A percentile compares a stretch with the other conserved stretches of the same genome.
Evolutionary conservation across 129 eudicot species (phyloP).

Genomic region (Lactuca sativa): DNA sequence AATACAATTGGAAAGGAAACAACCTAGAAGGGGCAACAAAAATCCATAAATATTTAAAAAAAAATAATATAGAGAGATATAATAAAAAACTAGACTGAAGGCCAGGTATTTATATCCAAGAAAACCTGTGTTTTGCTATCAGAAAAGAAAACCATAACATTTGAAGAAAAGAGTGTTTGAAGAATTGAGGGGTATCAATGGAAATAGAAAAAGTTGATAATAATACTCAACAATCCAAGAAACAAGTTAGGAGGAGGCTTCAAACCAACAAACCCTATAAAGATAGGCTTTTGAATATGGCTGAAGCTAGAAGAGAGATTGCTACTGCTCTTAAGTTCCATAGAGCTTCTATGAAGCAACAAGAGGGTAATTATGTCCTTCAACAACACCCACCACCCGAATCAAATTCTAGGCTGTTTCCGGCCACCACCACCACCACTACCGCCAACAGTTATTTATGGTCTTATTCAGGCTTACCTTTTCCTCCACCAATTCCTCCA

Average conservation of each 20-base stretch:
- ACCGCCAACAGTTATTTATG: neutral
- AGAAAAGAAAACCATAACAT: constrained; percentile 25
- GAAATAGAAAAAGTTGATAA: constrained; percentile 42
- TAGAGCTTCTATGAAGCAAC: constrained; percentile 81
- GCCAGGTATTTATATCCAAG: constrained; percentile 45
- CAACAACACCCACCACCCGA: constrained; percentile 33
- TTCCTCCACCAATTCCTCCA: constrained; percentile 29
- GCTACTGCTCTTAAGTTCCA: constrained; percentile 88
- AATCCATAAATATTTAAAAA: constrained; percentile 36
- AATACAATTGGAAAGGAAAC: constrained; percentile 16
- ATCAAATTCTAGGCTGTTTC: constrained; percentile 38
- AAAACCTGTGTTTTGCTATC: constrained; percentile 36
- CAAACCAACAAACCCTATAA: constrained; percentile 70
- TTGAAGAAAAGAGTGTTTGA: constrained; percentile 34
- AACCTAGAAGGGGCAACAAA: neutral
- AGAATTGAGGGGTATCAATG: constrained; percentile 29
- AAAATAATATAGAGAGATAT: constrained; percentile 27
- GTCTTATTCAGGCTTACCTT: constrained; percentile 28
- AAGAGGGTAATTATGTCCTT: constrained; percentile 33
- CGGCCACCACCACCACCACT: constrained; percentile 30
- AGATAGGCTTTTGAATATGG: constrained; percentile 79
- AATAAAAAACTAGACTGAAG: constrained; percentile 26
- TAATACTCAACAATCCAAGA: constrained; percentile 37
- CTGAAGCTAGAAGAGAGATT: constrained; percentile 84
- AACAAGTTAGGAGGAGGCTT: constrained; percentile 75